Evolutionary conservation across 1,284 basidiomycete species (phyloP).

Genomic region (Afroboletus lepidellus): DNA sequence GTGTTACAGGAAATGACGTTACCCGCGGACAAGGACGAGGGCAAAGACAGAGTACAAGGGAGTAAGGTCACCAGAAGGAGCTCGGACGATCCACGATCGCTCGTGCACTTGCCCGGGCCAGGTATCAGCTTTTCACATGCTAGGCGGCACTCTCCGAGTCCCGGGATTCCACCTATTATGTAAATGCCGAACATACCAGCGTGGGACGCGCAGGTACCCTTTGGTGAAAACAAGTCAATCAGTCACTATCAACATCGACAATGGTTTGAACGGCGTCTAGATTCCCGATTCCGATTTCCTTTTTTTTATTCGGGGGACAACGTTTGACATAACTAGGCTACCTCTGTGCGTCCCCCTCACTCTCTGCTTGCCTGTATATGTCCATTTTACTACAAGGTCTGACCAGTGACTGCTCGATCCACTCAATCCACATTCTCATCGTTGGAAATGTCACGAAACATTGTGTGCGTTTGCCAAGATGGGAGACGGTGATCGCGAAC

Average conservation of each 20-base stretch:
- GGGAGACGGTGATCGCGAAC: background rate
- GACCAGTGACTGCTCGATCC: conserved; percentile 30
- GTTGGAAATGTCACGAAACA: conserved; percentile 13
- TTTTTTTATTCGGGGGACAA: background rate
- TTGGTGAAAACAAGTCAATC: conserved; percentile 26
- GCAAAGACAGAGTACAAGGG: too few relatives aligned
- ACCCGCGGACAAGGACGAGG: too few relatives aligned
- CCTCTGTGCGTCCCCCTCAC: background rate
- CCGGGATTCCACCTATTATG: conserved; percentile 25
- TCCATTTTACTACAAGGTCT: conserved; percentile 12
- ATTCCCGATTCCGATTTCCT: conserved; percentile 4
- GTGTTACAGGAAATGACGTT: too few relatives aligned
- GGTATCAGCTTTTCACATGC: too few relatives aligned
- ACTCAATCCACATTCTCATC: conserved; percentile 24
- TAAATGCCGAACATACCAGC: conserved; percentile 12
- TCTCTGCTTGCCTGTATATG: too few relatives aligned
- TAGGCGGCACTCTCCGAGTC: too few relatives aligned
- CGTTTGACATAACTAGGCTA: conserved; percentile 2
- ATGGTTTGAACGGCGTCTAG: conserved; percentile 21
- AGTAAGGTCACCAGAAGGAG: too few relatives aligned
- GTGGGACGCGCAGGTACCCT: conserved; percentile 27
- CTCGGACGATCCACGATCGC: too few relatives aligned
- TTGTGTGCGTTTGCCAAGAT: conserved; percentile 6
- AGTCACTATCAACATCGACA: conserved; percentile 23
- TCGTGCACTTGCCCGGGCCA: too few relatives aligned